Evolutionary conservation across 176 grass and related monocot genomes (phyloP), one percentile per base, ranked within the genome.

Genomic region (Cenchrus fungigraminus): DNA sequence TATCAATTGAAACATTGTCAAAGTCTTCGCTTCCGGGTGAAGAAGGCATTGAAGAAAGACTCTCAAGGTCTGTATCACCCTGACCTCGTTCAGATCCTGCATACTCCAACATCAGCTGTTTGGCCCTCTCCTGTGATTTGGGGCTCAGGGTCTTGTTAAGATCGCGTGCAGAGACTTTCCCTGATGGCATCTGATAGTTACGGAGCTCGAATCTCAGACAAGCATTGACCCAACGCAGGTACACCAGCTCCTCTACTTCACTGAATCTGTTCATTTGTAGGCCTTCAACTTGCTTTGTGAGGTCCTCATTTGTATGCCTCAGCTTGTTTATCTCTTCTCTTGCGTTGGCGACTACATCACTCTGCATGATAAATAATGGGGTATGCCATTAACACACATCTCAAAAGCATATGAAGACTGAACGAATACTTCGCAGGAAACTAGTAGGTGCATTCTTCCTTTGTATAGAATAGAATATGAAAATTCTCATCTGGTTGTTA

Each of bases 251-350:
- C 64, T 99, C 97, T 6, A 99, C 97, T 68, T 99, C 97, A 28
- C 93, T 94, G 86, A 99, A 99, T 65, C 97, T 87, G 65, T 89
- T 99, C 90, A 96, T 94, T 37, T 99, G 97, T 55, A 96, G 88
- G 46, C 93, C 93, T 94, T 99, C 97, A 37, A 99, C 97, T 89
- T 99, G 97, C 88, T 96, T 99, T 46, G 86, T 83, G 16, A 99
- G 91, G 74, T 99, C 97, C 74, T 95, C 89, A 44, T 96, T 95
- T 32, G 90, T 70, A 42, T 94, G 93, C 71, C 91, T 79, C 29
- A 95, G 65, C 53, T 91, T 92, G 78, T 68, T 92, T 70, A 95
- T 98, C 74, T 94, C 96, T 58, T 98, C 89, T 70, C 91, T 90
- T 70, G 91, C 77, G 51, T 86, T 75, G 4, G 88, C 58, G 15